Base-by-base conservation (phyloP, 768 basidiomycete genomes). In the Lentinula guzmanii region DNA sequence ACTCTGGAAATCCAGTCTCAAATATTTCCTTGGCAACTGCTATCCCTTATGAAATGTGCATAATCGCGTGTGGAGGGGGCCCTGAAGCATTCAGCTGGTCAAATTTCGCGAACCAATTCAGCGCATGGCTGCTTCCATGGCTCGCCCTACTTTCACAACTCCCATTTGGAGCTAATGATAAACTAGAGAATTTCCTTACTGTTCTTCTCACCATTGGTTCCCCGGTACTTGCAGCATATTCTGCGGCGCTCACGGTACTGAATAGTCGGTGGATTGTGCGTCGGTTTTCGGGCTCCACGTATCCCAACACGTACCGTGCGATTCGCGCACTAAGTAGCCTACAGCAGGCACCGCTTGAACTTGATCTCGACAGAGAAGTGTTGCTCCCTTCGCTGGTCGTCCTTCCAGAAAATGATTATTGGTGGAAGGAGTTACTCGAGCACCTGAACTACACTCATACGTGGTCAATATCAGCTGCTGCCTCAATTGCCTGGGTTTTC, bases 91-190 rank as follows among this genome's bases (percentile, higher is more conserved):
- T 60, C 48, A 60, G 11, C 21, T 76, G 75, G 76, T 65, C 70
- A 0, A 57, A 65, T 5, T 76, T 76, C 63, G 73, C 71, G 5
- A 76, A 77, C 52, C 70, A 77, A 51, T 80, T 76, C 64, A 70
- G 72, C 8, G 64, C 78, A 0, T 82, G 81, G 81, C 69, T 82
- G 2, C 60, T 82, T 5, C 81, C 81, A 6, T 81, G 78, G 72
- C 72, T 82, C 11, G 79, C 81, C 1, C 63, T 82, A 7, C 68
- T 82, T 18, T 79, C 80, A 0, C 80, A 80, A 52, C 74, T 82
- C 16, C 82, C 80, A 0, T 82, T 80, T 33, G 79, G 79, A 7
- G 71, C 75, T 34, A 69, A 64, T 10, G 72, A 73, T 56, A 74
- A 67, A 31, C 63, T 71, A n/a, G 77, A 79, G 18, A 79, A 81